Evolutionary conservation across 805 yeast species (phyloP).

Genomic region (Vanderwaltozyma polyspora): DNA sequence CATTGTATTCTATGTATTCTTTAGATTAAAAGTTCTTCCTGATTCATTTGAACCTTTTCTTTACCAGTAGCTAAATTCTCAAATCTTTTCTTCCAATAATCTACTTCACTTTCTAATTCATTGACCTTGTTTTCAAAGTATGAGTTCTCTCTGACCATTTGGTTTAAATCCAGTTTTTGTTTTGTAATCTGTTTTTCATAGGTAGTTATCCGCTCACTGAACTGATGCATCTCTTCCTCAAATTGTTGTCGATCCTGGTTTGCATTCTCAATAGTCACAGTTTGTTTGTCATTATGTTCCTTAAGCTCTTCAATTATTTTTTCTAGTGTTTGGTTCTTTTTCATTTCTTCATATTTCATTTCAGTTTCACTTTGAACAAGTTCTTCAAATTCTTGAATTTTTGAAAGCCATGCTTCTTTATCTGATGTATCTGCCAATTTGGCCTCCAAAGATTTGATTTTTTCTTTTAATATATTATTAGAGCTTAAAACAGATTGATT

Average conservation of each 20-base stretch:
- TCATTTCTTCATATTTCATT: conserved; percentile 41
- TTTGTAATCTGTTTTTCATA: conserved; percentile 37
- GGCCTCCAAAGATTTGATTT: conserved; percentile 36
- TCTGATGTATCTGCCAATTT: conserved; percentile 41
- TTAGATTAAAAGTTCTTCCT: conserved; percentile 5
- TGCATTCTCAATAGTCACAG: conserved; percentile 38
- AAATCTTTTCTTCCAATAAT: conserved; percentile 40
- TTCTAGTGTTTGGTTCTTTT: conserved; percentile 38
- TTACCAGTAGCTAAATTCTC: conserved; percentile 11
- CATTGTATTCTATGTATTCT: not conserved
- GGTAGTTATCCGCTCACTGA: conserved; percentile 33
- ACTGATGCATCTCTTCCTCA: conserved; percentile 39
- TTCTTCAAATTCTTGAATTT: conserved; percentile 42
- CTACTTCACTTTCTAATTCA: conserved; percentile 44
- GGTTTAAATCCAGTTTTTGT: conserved; percentile 32
- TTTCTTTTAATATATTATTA: conserved; percentile 38
- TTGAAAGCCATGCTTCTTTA: conserved; percentile 45
- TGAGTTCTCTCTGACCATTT: conserved; percentile 45
- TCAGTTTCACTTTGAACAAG: conserved; percentile 38
- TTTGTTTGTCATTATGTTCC: conserved; percentile 40
- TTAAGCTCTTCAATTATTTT: conserved; percentile 45
- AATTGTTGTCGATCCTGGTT: conserved; percentile 49
- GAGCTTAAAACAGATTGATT: conserved; percentile 50
- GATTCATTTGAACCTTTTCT: not conserved
- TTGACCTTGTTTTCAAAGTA: conserved; percentile 43